These are phyloP conservation scores for Adansonia madagascariensis DNA, from an alignment of 441 rosid genomes.

Conservation along the genomic window DNA sequence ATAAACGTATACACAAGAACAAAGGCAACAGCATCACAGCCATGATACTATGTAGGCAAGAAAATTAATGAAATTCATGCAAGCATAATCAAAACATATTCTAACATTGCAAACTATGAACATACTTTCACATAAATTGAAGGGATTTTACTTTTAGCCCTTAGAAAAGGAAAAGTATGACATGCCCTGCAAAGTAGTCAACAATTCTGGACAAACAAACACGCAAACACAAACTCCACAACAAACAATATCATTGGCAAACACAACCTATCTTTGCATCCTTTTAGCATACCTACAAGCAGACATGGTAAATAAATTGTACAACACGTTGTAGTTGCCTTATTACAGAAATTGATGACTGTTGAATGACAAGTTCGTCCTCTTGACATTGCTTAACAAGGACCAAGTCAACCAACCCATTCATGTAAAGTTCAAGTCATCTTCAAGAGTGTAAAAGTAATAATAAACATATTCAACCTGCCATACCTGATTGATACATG, in stretches of 20 bases:
- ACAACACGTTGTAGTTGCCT: not conserved
- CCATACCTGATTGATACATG: not conserved
- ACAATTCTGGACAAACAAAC: conserved; percentile 6
- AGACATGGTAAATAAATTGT: not conserved
- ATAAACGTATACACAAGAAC: not conserved
- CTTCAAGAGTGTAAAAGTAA: not conserved
- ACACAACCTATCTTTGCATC: not conserved
- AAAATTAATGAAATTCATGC: conserved; percentile 2
- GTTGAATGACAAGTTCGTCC: not conserved
- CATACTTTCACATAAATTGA: not conserved
- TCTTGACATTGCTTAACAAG: not conserved
- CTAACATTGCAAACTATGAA: not conserved
- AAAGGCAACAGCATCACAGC: conserved; percentile 5
- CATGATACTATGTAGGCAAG: not conserved
- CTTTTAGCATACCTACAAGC: not conserved
- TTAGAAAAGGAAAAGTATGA: not conserved
- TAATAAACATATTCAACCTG: not conserved
- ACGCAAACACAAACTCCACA: not conserved
- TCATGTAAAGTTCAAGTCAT: not conserved
- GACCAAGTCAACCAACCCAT: not conserved
- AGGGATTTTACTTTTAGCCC: conserved; percentile 17
- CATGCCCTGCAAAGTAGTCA: conserved; percentile 2
- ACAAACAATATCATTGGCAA: not conserved
- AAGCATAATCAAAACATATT: not conserved
- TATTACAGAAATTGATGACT: not conserved